A percentile compares a stretch with the other conserved stretches of the same genome.
Conservation (phyloP, 495 filamentous ascomycete species). For the Penicillium waksmanii region DNA sequence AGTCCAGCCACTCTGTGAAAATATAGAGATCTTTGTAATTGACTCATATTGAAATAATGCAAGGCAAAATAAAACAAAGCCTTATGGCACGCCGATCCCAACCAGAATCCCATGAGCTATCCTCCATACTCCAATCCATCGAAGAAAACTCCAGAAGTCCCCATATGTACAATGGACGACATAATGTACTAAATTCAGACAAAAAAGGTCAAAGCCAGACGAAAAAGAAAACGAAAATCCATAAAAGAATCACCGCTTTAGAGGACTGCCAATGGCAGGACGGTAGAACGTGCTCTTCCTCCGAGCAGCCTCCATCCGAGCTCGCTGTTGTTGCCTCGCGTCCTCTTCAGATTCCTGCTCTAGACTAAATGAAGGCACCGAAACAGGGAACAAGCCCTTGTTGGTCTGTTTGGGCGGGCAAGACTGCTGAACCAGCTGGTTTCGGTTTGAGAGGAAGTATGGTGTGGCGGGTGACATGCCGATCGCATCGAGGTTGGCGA, state of each 20-base stretch:
- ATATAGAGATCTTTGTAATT: no score
- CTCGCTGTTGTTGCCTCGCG: conserved; percentile 54
- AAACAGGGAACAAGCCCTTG: conserved; percentile 45
- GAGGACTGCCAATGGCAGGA: conserved; percentile 75
- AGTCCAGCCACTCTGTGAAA: no score
- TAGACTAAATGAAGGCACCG: conserved; percentile 16
- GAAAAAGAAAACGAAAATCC: conserved; percentile 9
- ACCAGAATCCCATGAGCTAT: background rate
- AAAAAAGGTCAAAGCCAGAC: background rate
- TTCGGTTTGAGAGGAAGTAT: conserved; percentile 56
- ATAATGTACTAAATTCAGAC: conserved; percentile 15
- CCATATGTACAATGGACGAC: conserved; percentile 28
- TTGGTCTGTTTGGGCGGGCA: conserved; percentile 70
- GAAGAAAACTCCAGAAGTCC: conserved; percentile 10
- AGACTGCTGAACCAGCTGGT: conserved; percentile 65
- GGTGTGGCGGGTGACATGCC: conserved; percentile 59
- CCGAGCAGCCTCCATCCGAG: conserved; percentile 71
- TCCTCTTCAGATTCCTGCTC: conserved; percentile 36
- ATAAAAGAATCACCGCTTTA: conserved; percentile 37
- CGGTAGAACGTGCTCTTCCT: conserved; percentile 84
- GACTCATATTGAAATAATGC: background rate
- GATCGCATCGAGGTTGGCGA: conserved; percentile 44
- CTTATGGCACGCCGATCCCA: background rate
- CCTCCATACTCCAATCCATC: conserved; percentile 3
- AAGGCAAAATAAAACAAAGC: background rate